These are phyloP conservation scores for Earliella scabrosa DNA, from an alignment of 1,284 basidiomycete species.

Conservation along the genomic window DNA sequence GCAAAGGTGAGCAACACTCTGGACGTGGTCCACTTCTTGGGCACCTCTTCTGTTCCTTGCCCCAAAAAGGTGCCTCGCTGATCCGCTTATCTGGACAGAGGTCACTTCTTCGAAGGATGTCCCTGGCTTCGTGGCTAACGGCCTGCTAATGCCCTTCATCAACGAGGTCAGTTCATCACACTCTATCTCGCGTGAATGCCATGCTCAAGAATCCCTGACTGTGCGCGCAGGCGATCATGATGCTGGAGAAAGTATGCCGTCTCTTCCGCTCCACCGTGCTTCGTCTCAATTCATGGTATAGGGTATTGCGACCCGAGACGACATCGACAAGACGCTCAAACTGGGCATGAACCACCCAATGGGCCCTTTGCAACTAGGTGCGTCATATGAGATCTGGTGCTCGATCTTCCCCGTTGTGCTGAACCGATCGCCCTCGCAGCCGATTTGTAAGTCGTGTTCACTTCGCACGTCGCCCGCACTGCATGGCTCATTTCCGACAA, in stretches of 20 bases:
- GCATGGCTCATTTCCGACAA: constrained; percentile 12
- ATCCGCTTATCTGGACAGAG: constrained; percentile 50
- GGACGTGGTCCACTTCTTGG: not conserved
- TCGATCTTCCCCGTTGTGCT: not conserved
- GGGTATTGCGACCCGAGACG: constrained; percentile 90
- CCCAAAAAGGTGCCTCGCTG: not conserved
- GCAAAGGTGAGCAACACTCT: constrained; percentile 68
- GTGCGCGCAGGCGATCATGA: constrained; percentile 81
- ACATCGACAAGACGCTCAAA: constrained; percentile 93
- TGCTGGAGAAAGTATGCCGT: constrained; percentile 75
- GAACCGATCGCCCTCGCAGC: constrained; percentile 45
- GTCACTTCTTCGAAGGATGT: constrained; percentile 89
- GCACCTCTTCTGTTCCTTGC: not conserved
- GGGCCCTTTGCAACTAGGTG: constrained; percentile 86
- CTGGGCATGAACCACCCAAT: constrained; percentile 97
- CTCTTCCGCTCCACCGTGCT: not conserved
- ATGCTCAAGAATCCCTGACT: not conserved
- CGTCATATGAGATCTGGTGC: constrained; percentile 24
- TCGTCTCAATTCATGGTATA: constrained; percentile 32
- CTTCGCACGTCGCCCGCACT: constrained; percentile 5
- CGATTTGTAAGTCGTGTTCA: constrained; percentile 67
- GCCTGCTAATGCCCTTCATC: constrained; percentile 90
- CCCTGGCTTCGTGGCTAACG: constrained; percentile 90
- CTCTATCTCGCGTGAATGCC: constrained; percentile 3
- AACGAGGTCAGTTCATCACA: constrained; percentile 64